Base-by-base conservation (phyloP, 23 red algal species). In the Gracilaria vermiculophylla region DNA sequence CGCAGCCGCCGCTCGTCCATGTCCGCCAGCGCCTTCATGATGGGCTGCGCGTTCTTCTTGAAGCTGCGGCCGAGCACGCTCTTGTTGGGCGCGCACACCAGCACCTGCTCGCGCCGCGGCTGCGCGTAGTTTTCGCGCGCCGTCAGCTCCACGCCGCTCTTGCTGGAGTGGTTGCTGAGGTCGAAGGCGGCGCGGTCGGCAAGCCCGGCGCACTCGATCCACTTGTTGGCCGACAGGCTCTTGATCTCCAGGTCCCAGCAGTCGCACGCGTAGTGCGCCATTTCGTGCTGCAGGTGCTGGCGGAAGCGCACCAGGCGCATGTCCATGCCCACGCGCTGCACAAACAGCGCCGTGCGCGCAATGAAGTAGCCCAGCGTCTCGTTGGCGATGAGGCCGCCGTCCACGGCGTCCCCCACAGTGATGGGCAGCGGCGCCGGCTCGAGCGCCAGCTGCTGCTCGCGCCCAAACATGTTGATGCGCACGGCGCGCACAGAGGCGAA, bases 231-330 rank as follows among this genome's bases (percentile, higher is more conserved):
- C 33, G 82, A 91, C 67, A 73, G 17, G 23, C 67, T 73, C 41
- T 95, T 91, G n/a, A 99, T 92, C 82, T 99, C 97, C 37, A 99
- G 78, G 62, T 99, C 97, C 97, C 97, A 99, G 77, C 97, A 99
- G 58, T 99, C 97, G 27, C 69, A 70, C 61, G 97, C 97, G 42
- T 99, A 99, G 56, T 99, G 97, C 27, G 97, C 97, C 97, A 99
- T 99, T 53, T 99, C 97, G 55, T 95, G 89, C 60, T 92, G 90
- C 74, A 99, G 62, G 67, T 99, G 97, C 81, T 99, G 93, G 16
- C 97, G 82, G 69, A 99, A 99, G 34, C 97, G 88, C 73, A 99
- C 84, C 55, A 93, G 90, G 53, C 95, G 33, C 80, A 78, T 62
- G 53, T 93, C 80, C 61, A 99, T 78, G 3, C 97, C 97, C n/a